Conservation (phyloP, 305 asterid genomes). For the Fraxinus floribunda region DNA sequence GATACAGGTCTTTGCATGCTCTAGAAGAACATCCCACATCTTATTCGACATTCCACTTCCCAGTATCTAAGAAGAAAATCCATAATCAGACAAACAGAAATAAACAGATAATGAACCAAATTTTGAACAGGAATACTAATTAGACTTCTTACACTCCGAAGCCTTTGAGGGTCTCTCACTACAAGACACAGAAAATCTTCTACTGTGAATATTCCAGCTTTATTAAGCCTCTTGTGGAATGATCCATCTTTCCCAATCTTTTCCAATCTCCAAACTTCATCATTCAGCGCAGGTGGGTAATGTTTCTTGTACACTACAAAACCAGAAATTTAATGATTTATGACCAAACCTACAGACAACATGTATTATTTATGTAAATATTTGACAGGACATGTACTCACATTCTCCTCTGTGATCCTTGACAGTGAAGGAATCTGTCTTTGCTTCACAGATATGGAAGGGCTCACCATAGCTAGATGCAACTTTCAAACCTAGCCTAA, state of each 20-base stretch:
- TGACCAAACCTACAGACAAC: background rate
- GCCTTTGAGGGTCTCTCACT: slow-evolving; percentile 75
- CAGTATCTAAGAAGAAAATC: slow-evolving; percentile 50
- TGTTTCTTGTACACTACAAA: slow-evolving; percentile 92
- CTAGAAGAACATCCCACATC: slow-evolving; percentile 93
- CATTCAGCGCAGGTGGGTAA: slow-evolving; percentile 87
- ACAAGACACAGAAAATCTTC: slow-evolving; percentile 81
- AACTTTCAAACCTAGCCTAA: slow-evolving; percentile 81
- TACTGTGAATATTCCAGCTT: slow-evolving; percentile 66
- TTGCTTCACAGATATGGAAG: slow-evolving; percentile 76
- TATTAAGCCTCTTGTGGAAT: slow-evolving; percentile 83
- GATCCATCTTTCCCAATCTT: slow-evolving; percentile 97
- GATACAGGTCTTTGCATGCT: slow-evolving; percentile 93
- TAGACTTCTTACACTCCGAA: slow-evolving; percentile 61
- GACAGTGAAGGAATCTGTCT: slow-evolving; percentile 89
- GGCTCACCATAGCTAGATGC: slow-evolving; percentile 58
- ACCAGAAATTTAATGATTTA: slow-evolving; percentile 21
- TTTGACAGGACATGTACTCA: slow-evolving; percentile 33
- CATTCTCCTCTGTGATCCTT: slow-evolving; percentile 99
- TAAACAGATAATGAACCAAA: slow-evolving; percentile 4
- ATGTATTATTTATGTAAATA: background rate
- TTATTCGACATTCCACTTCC: slow-evolving; percentile 98
- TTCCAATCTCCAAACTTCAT: slow-evolving; percentile 97
- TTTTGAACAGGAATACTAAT: background rate
- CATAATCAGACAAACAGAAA: slow-evolving; percentile 19